A percentile compares a stretch with the other conserved stretches of the same genome.
These are phyloP conservation scores for Rhizoclosmatium sp. DNA, from an alignment of 192 early-diverging fungal genomes.

Conservation along the genomic window DNA sequence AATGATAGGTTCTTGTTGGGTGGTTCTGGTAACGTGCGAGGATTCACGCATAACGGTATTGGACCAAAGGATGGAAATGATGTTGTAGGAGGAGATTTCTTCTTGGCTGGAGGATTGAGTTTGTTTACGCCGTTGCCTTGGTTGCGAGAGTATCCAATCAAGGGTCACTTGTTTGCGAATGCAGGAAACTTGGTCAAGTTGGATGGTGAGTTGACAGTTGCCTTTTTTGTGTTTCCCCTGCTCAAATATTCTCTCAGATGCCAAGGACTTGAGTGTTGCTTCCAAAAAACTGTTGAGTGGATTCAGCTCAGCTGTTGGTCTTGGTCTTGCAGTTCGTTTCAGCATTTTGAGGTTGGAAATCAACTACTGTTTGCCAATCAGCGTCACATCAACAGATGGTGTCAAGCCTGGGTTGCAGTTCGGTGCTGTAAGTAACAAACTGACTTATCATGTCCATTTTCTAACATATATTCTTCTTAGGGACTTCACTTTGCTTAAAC, in stretches of 20 bases:
- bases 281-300: slow-evolving; percentile 43
- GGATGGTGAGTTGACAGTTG: slow-evolving; percentile 45
- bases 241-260: no score
- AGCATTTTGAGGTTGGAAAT: slow-evolving; percentile 87
- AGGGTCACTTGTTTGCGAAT: slow-evolving; percentile 88
- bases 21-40: slow-evolving; percentile 84
- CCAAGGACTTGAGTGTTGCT: not conserved
- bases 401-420: slow-evolving; percentile 83
- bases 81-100: slow-evolving; percentile 88
- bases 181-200: slow-evolving; percentile 77
- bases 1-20: slow-evolving; percentile 91
- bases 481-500: not conserved
- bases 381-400: slow-evolving; percentile 42
- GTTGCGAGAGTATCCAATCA: slow-evolving; percentile 67
- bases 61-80: slow-evolving; percentile 85
- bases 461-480: not conserved
- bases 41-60: slow-evolving; percentile 87
- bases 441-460: not conserved
- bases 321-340: slow-evolving; percentile 88
- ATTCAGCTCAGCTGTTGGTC: slow-evolving; percentile 77
- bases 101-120: slow-evolving; percentile 79
- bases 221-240: not conserved
- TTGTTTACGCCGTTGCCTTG: slow-evolving; percentile 84
- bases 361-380: slow-evolving; percentile 84
- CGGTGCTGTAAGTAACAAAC: slow-evolving; percentile 59